These are phyloP conservation scores for Inonotus hispidus DNA, from an alignment of 1,284 basidiomycete genomes.

Conservation along the genomic window DNA sequence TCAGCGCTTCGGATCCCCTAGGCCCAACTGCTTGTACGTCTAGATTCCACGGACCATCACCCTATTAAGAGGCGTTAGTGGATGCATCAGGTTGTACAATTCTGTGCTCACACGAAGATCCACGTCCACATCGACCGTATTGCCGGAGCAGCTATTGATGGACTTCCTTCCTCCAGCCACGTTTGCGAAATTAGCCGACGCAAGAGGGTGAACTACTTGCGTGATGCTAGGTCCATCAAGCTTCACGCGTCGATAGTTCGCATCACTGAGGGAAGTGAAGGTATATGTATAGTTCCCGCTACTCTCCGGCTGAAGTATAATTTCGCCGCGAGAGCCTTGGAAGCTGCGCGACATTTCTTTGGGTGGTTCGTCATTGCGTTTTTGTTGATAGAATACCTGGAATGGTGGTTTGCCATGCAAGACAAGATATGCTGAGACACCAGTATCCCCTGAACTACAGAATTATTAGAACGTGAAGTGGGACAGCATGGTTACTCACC, in stretches of 20 bases:
- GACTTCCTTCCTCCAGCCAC: slow-evolving; percentile 42
- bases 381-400: slow-evolving; percentile 71
- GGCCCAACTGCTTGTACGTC: slow-evolving; percentile 75
- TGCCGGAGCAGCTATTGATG: slow-evolving; percentile 72
- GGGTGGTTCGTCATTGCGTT: slow-evolving; percentile 62
- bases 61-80: slow-evolving; percentile 38
- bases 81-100: background rate
- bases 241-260: slow-evolving; percentile 74
- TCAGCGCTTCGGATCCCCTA: slow-evolving; percentile 52
- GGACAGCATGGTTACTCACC: slow-evolving; percentile 43
- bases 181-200: slow-evolving; percentile 64
- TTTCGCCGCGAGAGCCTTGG: slow-evolving; percentile 70
- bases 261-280: slow-evolving; percentile 78
- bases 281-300: slow-evolving; percentile 89
- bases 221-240: slow-evolving; percentile 71
- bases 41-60: slow-evolving; percentile 84
- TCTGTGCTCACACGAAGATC: slow-evolving; percentile 58
- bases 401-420: slow-evolving; percentile 91
- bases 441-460: slow-evolving; percentile 86
- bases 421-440: slow-evolving; percentile 82
- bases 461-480: slow-evolving; percentile 9
- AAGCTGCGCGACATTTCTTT: slow-evolving; percentile 60
- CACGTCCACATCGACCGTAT: slow-evolving; percentile 68
- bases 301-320: slow-evolving; percentile 82
- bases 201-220: slow-evolving; percentile 85